Conservation (phyloP, 164 flowering plant species). For the Vitis cinerea region DNA sequence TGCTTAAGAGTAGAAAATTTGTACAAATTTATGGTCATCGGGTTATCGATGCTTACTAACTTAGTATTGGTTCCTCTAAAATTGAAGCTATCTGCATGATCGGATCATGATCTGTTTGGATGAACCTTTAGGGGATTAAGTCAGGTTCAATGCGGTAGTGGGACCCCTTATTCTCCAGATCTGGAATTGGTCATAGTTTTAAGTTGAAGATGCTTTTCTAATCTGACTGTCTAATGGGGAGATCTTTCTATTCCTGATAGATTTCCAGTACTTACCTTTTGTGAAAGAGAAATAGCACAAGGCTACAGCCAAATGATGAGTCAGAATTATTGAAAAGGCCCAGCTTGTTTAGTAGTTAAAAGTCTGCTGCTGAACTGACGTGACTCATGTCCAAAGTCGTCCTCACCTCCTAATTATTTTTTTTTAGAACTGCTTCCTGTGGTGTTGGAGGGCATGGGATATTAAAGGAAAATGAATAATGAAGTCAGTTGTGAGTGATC, state of each 20-base stretch:
- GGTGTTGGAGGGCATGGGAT: too few relatives aligned
- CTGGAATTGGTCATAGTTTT: conserved; percentile 22
- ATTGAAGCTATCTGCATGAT: conserved; percentile 1
- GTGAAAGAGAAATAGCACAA: background rate
- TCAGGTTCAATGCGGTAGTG: conserved; percentile 15
- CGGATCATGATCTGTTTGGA: background rate
- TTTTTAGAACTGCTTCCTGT: background rate
- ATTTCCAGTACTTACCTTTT: conserved; percentile 2
- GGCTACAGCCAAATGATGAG: background rate
- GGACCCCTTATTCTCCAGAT: conserved; percentile 22
- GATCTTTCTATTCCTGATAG: conserved; percentile 14
- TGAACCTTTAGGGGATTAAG: conserved; percentile 1
- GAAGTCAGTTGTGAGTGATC: too few relatives aligned
- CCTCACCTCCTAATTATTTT: background rate
- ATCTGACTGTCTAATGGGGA: conserved; percentile 3
- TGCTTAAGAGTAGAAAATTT: too few relatives aligned
- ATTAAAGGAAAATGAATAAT: too few relatives aligned
- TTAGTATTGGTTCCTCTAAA: background rate
- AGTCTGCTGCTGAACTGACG: background rate
- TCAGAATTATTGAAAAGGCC: background rate
- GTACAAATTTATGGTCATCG: too few relatives aligned
- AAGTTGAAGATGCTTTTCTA: conserved; percentile 8
- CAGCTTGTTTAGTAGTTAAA: conserved; percentile 2
- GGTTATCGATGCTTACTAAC: too few relatives aligned
- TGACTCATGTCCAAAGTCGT: background rate